phyloP scores from a whole-genome alignment of 1,139 yeast genomes.

The Diutina rugosa region DNA sequence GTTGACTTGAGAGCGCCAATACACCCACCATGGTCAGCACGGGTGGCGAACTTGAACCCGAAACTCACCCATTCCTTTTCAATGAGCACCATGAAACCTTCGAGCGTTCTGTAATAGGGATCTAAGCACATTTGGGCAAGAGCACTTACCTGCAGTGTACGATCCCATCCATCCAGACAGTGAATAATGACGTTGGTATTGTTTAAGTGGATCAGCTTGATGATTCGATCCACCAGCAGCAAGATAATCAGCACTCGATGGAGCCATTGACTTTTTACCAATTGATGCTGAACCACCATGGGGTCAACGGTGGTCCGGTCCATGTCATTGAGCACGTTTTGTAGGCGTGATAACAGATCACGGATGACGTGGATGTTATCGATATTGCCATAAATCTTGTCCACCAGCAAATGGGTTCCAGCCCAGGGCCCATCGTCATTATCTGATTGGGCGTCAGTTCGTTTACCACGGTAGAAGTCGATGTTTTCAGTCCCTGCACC shows the following conservation, averaged over 20 bases:
- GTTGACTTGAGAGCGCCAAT: conserved; percentile 18
- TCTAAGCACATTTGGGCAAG: conserved; percentile 79
- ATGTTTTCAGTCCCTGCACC: conserved; percentile 96
- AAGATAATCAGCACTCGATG: conserved; percentile 56
- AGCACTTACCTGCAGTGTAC: conserved; percentile 84
- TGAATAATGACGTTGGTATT: conserved; percentile 78
- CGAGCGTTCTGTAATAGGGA: conserved; percentile 76
- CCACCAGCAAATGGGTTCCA: conserved; percentile 14
- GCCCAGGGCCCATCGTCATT: conserved; percentile 2
- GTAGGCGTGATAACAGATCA: conserved; percentile 59
- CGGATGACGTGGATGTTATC: conserved; percentile 95
- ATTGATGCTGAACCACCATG: conserved; percentile 21
- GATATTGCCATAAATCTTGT: conserved; percentile 72
- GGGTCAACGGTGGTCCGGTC: conserved; percentile 33
- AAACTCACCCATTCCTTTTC: conserved; percentile 95
- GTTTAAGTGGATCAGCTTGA: conserved; percentile 69
- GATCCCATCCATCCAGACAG: conserved; percentile 98
- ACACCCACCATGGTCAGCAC: conserved; percentile 63
- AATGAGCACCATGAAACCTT: conserved; percentile 73
- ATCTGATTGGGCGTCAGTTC: conserved; percentile 5
- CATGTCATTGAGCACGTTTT: conserved; percentile 51
- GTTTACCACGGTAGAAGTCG: conserved; percentile 55
- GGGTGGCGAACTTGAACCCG: conserved; percentile 80
- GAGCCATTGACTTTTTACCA: conserved; percentile 71
- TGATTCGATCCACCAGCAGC: conserved; percentile 66